Percentiles rank a stretch among this genome's conserved stretches.
Conservation (phyloP, 2,329 filamentous ascomycete genomes). For the Penicillium palitans region DNA sequence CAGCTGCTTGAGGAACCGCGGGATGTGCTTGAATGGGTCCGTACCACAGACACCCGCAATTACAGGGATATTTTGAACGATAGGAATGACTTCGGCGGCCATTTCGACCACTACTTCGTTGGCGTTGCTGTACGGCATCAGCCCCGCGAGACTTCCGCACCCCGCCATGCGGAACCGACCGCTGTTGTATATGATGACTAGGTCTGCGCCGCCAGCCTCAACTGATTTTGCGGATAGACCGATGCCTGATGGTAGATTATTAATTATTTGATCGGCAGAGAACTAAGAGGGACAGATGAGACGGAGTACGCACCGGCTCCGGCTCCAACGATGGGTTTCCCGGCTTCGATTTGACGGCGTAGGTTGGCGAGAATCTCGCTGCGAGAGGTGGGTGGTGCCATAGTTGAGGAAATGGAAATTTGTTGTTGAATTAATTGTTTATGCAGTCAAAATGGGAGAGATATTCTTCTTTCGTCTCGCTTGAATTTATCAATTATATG, state of each 20-base stretch:
- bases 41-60: slow-evolving; percentile 71
- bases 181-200: slow-evolving; percentile 73
- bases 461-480: not conserved
- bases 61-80: slow-evolving; percentile 64
- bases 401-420: not conserved
- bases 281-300: too few relatives aligned
- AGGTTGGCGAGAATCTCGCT: not conserved
- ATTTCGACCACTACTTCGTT: slow-evolving; percentile 70
- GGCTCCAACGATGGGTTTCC: not conserved
- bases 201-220: slow-evolving; percentile 66
- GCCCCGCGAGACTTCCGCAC: slow-evolving; percentile 65
- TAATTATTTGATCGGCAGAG: not conserved
- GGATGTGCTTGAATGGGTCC: slow-evolving; percentile 66
- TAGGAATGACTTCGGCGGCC: slow-evolving; percentile 66
- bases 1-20: slow-evolving; percentile 60
- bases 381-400: not conserved
- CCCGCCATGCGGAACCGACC: slow-evolving; percentile 74
- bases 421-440: not conserved
- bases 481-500: not conserved
- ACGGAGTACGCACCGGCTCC: not conserved
- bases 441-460: not conserved
- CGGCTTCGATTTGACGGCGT: not conserved
- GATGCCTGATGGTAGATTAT: slow-evolving; percentile 52
- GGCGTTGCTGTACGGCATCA: slow-evolving; percentile 71
- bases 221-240: slow-evolving; percentile 70